These are phyloP conservation scores for Beta lomatogona DNA, from an alignment of 179 eudicot genomes.

Conservation along the genomic window DNA sequence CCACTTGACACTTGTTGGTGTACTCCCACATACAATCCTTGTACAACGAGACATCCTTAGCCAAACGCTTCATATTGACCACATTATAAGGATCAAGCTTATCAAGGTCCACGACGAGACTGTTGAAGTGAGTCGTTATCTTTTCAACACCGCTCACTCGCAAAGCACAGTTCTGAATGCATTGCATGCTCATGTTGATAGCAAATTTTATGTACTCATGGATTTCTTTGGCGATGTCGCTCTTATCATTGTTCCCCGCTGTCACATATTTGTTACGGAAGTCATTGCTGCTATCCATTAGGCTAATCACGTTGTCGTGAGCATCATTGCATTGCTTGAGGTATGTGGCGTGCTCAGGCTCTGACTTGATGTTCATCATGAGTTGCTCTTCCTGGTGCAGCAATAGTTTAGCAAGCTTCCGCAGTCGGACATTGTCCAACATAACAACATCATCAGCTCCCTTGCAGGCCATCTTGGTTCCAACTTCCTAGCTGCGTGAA, in stretches of 20 bases:
- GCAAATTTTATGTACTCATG: not conserved
- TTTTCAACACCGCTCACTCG: not conserved
- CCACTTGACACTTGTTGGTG: not conserved
- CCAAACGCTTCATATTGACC: not conserved
- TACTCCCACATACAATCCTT: conserved; percentile 6
- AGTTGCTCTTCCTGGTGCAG: not conserved
- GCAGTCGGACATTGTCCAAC: not conserved
- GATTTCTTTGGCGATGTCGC: not conserved
- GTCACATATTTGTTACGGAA: not conserved
- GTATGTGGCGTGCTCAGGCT: not conserved
- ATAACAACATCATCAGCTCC: not conserved
- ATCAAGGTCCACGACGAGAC: not conserved
- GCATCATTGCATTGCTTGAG: not conserved
- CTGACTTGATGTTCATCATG: not conserved
- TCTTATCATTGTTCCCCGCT: not conserved
- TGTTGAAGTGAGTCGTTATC: conserved; percentile 1
- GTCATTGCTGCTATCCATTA: not conserved
- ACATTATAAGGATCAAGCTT: not conserved
- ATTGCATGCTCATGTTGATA: conserved; percentile 13
- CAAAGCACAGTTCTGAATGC: not conserved
- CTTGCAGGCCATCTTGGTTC: not conserved
- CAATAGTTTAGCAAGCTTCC: not conserved
- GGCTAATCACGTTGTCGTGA: not conserved
- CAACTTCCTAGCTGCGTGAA: no score
- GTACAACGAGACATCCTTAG: conserved; percentile 1